Conservation (phyloP, 1,284 basidiomycete species). For the Veloporphyrellus conicus region DNA sequence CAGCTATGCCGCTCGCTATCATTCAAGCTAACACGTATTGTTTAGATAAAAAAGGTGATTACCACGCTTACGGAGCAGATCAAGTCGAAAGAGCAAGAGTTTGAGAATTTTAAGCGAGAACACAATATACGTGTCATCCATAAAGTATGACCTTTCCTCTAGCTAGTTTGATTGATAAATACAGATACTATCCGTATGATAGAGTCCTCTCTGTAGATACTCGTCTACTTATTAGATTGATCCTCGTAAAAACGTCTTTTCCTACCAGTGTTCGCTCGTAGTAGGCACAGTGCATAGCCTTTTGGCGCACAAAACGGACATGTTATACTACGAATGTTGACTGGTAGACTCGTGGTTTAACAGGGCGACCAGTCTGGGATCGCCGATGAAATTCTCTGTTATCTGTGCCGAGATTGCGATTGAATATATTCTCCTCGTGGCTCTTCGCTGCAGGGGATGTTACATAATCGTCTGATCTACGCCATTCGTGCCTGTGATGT, state of each 20-base stretch:
- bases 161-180: slow-evolving; percentile 1
- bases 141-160: slow-evolving; percentile 24
- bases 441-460: neutral
- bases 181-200: slow-evolving; percentile 1
- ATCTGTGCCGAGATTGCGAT: neutral
- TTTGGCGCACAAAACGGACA: neutral
- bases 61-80: slow-evolving; percentile 77
- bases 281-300: neutral
- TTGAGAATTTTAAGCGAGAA: slow-evolving; percentile 78
- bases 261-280: neutral
- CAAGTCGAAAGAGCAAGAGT: slow-evolving; percentile 82
- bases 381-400: too few species aligned
- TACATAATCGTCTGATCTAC: neutral
- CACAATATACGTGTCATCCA: slow-evolving; percentile 70
- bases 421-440: neutral
- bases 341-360: neutral
- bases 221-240: neutral
- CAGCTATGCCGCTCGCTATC: neutral
- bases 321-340: slow-evolving; percentile 1
- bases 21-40: slow-evolving; percentile 7
- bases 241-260: neutral
- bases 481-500: slow-evolving; percentile 9
- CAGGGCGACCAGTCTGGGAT: neutral
- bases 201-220: neutral
- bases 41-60: slow-evolving; percentile 77